These are phyloP conservation scores for Aspergillus biplanus DNA, from an alignment of 495 filamentous ascomycete genomes.

Conservation along the genomic window DNA sequence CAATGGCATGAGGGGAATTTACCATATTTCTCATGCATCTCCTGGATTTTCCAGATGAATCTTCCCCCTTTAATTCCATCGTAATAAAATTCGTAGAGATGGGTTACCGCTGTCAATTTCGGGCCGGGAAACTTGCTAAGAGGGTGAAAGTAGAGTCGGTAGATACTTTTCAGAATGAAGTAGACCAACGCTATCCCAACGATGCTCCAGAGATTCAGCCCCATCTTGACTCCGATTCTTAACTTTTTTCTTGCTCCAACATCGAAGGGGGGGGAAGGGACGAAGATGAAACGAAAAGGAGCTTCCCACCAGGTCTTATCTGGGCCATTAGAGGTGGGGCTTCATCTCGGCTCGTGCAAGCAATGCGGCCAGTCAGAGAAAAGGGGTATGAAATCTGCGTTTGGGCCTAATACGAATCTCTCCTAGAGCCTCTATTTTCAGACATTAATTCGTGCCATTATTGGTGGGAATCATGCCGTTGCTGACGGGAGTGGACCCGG, in stretches of 20 bases:
- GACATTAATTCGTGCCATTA: background rate
- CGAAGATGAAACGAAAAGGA: too few relatives aligned
- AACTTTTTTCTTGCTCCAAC: too few relatives aligned
- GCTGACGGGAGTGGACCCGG: background rate
- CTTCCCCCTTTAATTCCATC: constrained; percentile 42
- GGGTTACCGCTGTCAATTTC: constrained; percentile 47
- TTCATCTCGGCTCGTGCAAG: too few relatives aligned
- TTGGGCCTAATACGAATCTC: background rate
- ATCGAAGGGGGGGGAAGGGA: too few relatives aligned
- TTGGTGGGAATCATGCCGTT: too few relatives aligned
- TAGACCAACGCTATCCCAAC: background rate
- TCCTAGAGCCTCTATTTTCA: background rate
- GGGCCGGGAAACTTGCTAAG: constrained; percentile 40
- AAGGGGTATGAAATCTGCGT: too few relatives aligned
- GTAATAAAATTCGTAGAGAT: constrained; percentile 54
- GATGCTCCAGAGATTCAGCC: background rate
- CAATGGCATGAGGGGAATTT: background rate
- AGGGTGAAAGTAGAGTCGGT: constrained; percentile 1
- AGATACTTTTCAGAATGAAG: background rate
- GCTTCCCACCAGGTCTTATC: too few relatives aligned
- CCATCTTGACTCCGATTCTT: background rate
- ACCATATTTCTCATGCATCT: constrained; percentile 49
- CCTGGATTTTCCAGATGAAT: constrained; percentile 45
- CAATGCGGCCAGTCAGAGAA: too few relatives aligned
- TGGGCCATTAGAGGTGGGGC: too few relatives aligned